Base-by-base conservation (phyloP, 139 green algal genomes). In the Yamagishiella unicocca region DNA sequence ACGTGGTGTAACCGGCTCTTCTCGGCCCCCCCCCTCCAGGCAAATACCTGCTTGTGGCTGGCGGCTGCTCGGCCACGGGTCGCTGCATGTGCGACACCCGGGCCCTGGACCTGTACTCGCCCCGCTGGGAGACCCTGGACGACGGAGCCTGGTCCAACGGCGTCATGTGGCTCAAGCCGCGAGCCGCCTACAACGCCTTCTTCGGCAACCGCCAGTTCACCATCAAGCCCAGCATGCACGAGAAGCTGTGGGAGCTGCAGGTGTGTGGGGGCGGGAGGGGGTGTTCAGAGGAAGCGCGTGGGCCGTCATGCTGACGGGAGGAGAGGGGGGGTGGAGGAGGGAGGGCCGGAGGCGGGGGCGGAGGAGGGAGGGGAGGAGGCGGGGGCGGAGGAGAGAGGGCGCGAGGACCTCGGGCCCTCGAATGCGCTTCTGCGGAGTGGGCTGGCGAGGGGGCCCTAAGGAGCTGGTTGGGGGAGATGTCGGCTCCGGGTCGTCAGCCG, bases 161-260 rank as follows among this genome's bases (percentile, higher is more conserved):
- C 72, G 55, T 92, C 25, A 79, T 91, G 50, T 95, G 90, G 89
- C 85, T 93, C 55, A 92, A 95, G 90, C 87, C 89, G 72, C 85
- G 53, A 33, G 91, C 89, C 25, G 54, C 83, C 29, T 95, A 94
- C 90, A 90, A 80, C 14, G 89, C 82, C 29, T 96, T 96, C 78
- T 83, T 89, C 43, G 94, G 91, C 71, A 94, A 93, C 88, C 91
- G 90, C 84, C 90, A 97, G 46, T 93, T 93, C 86, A 94, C 91
- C 31, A 40, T 98, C 38, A 95, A 96, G 89, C 93, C 94, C 21
- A 89, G 85, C 89, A 89, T 94, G 78, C 90, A 96, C 8, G 92
- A 96, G 53, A 88, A 88, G 88, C 90, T 97, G 83, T 88, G 87
- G 35, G 93, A 97, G 94, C 88, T 98, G 82, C 87, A 93, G 88